Evolutionary conservation across 306 rosid species (phyloP).

Genomic region (Fagus crenata): DNA sequence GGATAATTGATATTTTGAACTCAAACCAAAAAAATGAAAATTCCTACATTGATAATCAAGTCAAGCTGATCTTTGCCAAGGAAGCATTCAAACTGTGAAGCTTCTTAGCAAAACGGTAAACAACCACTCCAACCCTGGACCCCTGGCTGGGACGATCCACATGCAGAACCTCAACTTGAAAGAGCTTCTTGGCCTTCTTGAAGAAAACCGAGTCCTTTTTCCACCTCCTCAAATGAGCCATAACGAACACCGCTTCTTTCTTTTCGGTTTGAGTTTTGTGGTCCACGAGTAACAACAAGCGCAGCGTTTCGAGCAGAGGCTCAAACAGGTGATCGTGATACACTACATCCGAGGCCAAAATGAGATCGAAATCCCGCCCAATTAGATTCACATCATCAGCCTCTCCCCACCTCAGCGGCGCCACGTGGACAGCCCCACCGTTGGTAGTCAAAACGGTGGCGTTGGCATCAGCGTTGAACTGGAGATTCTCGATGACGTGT

Average conservation of each 20-base stretch:
- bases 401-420: conserved; percentile 77
- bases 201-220: conserved; percentile 79
- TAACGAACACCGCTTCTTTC: conserved; percentile 52
- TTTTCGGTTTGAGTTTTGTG: background rate
- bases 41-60: background rate
- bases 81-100: background rate
- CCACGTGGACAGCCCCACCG: conserved; percentile 59
- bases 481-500: conserved; percentile 67
- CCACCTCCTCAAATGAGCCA: conserved; percentile 93
- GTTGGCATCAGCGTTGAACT: conserved; percentile 69
- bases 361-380: conserved; percentile 63
- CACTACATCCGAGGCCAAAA: conserved; percentile 85
- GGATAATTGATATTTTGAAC: too few species aligned
- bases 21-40: background rate
- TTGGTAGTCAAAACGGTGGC: conserved; percentile 37
- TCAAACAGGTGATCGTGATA: conserved; percentile 80
- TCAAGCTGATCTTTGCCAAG: too few species aligned
- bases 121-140: conserved; percentile 63
- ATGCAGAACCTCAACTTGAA: conserved; percentile 56
- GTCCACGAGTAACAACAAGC: conserved; percentile 33
- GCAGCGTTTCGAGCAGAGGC: conserved; percentile 74
- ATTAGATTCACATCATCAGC: conserved; percentile 52
- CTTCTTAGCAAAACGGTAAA: conserved; percentile 62
- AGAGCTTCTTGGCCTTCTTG: conserved; percentile 74
- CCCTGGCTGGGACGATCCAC: conserved; percentile 55